Percentiles rank a stretch among this genome's conserved stretches.
Conservation (phyloP, 2,329 filamentous ascomycete genomes). For the Xylariales sp. region DNA sequence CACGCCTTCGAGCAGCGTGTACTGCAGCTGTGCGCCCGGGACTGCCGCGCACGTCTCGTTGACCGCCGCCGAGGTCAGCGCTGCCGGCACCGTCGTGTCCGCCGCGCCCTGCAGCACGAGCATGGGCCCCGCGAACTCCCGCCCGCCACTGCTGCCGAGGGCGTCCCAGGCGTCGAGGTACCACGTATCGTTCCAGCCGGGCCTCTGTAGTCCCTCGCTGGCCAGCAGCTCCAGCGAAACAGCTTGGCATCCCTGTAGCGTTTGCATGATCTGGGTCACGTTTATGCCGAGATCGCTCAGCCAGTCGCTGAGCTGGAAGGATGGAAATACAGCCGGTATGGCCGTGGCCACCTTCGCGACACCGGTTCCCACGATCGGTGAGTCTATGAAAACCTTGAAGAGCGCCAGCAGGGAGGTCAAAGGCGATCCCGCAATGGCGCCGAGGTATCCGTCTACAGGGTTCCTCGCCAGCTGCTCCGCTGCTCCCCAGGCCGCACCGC, state of each 20-base stretch:
- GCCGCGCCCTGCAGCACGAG: slow-evolving; percentile 1
- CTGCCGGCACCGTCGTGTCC: not conserved
- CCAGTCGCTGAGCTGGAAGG: slow-evolving; percentile 4
- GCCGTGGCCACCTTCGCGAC: not conserved
- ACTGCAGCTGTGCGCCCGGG: slow-evolving; percentile 1
- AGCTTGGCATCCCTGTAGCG: slow-evolving; percentile 4
- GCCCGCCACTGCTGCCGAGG: not conserved
- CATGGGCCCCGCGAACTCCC: slow-evolving; percentile 2
- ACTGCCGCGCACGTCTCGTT: slow-evolving; percentile 3
- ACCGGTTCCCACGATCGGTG: not conserved
- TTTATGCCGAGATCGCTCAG: slow-evolving; percentile 1
- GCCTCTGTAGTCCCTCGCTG: not conserved
- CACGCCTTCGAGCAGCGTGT: slow-evolving; percentile 4
- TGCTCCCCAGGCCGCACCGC: slow-evolving; percentile 3
- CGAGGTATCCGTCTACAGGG: slow-evolving; percentile 1
- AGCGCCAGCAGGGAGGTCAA: not conserved
- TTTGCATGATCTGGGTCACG: not conserved
- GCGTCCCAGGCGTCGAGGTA: slow-evolving; percentile 1
- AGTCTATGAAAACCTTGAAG: not conserved
- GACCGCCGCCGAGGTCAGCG: not conserved
- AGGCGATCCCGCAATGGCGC: not conserved
- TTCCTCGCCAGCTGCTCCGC: slow-evolving; percentile 1
- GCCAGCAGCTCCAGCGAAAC: slow-evolving; percentile 2
- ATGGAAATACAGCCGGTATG: slow-evolving; percentile 1
- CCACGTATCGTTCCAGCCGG: slow-evolving; percentile 1